Evolutionary conservation across 257 asterid species (phyloP), one percentile per base, ranked within the genome.

Genomic region (Euphrasia confusa): DNA sequence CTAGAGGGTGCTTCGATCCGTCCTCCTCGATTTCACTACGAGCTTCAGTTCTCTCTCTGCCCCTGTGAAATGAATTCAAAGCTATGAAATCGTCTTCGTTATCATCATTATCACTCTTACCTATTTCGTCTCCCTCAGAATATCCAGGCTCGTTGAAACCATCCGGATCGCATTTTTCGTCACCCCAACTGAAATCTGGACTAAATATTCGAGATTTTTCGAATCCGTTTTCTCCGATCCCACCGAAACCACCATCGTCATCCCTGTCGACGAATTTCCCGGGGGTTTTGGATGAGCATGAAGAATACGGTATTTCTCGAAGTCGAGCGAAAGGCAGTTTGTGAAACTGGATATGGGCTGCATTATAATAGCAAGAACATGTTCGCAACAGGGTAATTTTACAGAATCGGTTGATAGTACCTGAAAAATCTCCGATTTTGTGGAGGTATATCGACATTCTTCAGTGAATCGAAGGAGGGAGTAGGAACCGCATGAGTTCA

Each of bases 1-100:
- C 94, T 53, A 89, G 74, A 65, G 97, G 97, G 65, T 89, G 95
- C 70, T 86, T 76, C 58, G 74, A 60, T 70, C 84, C 98, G 50
- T 77, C 87, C 54, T 74, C 88, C 67, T 81, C 79, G 42, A 77
- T 63, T 71, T 68, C 74, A 66, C 79, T 68, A 30, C 68, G 69
- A 72, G 42, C 72, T 47, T 68, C 69, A 24, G 54, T 61, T 63
- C 59, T 67, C 32, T 48, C 76, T 61, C 54, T 47, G 65, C 54
- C 74, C 70, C 68, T 66, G 47, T 70, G 68, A 66, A 74, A 75
- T 37, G 84, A 80, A 71, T 79, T 79, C 72, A 80, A 72, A 73
- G 73, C 84, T 79, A 75, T 77, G 67, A 91, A 80, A 60, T 81
- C 90, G 44, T 75, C n/a, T n/a, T n/a, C 80, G 54, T 74, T 85